Conservation (phyloP, 2,329 filamentous ascomycete species). For the Venturiaceae sp. region DNA sequence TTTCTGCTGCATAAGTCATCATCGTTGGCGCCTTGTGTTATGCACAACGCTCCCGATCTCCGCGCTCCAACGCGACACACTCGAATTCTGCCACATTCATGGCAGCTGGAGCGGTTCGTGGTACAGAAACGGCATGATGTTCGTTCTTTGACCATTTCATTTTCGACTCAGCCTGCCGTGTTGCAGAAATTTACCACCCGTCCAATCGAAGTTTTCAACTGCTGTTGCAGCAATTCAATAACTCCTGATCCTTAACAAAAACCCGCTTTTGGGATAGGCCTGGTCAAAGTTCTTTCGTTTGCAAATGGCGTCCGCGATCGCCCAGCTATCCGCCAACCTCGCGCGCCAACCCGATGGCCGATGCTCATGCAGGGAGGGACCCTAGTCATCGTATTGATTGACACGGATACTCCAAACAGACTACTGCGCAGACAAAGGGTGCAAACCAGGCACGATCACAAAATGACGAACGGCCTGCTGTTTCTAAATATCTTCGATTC, state of each 20-base stretch:
- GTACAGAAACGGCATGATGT: not conserved
- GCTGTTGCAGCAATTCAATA: not conserved
- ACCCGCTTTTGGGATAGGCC: not conserved
- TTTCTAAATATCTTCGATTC: not conserved
- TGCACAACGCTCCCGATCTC: not conserved
- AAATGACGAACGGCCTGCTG: not conserved
- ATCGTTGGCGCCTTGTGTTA: not conserved
- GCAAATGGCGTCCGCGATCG: not conserved
- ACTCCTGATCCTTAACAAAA: not conserved
- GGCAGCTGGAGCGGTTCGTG: not conserved
- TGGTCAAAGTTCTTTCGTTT: not conserved
- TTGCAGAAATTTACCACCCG: not conserved
- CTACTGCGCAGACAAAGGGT: not conserved
- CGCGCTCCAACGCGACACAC: not conserved
- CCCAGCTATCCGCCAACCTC: conserved; percentile 1
- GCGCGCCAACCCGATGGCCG: not conserved
- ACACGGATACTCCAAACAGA: not conserved
- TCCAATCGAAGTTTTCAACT: not conserved
- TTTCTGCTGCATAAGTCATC: not conserved
- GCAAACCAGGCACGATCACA: conserved; percentile 1
- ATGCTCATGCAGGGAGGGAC: not conserved
- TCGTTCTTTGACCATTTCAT: not conserved
- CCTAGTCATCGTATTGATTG: not conserved
- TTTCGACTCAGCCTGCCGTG: not conserved
- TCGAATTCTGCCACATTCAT: not conserved